Evolutionary conservation across 345 rosid species (phyloP), one percentile per base, ranked within the genome.

Genomic region (Fremontodendron californicum): DNA sequence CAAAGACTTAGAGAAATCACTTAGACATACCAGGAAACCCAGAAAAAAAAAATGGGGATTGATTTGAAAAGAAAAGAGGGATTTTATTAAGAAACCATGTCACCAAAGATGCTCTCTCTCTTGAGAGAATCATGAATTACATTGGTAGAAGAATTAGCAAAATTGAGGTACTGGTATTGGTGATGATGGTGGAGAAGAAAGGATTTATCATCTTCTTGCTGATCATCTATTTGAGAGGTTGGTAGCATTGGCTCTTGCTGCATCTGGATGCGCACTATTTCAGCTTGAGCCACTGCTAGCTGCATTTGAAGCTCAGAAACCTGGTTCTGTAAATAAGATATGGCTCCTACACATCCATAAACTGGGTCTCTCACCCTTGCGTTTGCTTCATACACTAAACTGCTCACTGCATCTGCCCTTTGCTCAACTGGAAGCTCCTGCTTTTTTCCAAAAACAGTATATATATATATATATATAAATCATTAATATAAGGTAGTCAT

Each of bases 311-410:
- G 81, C 81, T 88, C 83, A 1, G 89, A 87, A 2, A 90, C 91
- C 60, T 90, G 90, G 81, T 82, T 90, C 78, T 90, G 91, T 10
- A 90, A 61, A 62, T 43, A 83, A 27, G 91, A 90, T n/a, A 90
- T 90, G 27, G 89, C 89, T 0, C 91, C 93, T 3, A 90, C 91
- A 27, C 91, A 88, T 12, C 93, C 93, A 33, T 90, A 90, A 29
- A 90, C 93, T 0, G 93, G 93, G 77, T 90, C 93, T 65, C 93
- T 73, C 40, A 87, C 74, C 81, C 93, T 83, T 7, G 91, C 91
- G 13, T 81, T 85, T 25, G 93, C 93, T 78, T 90, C 93, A n/a
- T 88, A 90, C 9, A 88, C 91, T 73, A 90, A 75, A 77, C 93
- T 90, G 82, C 87, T 87, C 83, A 90, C 93, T 2, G 91, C 88